phyloP scores from a whole-genome alignment of 2,329 filamentous ascomycete species.

The Akanthomyces dipterigenus region DNA sequence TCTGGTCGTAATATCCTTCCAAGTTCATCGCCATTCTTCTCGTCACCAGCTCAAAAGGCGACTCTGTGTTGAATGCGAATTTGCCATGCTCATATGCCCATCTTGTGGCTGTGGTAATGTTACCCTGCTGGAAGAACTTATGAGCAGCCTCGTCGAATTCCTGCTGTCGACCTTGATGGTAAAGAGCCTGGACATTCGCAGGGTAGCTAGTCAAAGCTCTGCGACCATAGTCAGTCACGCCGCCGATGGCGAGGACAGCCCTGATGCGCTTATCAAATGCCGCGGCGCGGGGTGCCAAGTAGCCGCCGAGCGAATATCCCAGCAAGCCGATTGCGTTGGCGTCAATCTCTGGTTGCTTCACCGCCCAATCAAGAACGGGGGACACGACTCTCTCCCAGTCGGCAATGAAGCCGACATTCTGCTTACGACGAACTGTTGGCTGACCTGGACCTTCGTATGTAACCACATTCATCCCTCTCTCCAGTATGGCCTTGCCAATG shows the following conservation, averaged over 20 bases:
- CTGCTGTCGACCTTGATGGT: constrained; percentile 11
- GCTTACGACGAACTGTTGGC: constrained; percentile 31
- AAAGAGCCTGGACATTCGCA: not conserved
- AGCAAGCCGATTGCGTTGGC: constrained; percentile 27
- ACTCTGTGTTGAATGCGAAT: constrained; percentile 20
- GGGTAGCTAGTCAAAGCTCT: constrained; percentile 3
- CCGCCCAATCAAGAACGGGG: constrained; percentile 32
- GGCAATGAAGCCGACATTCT: constrained; percentile 36
- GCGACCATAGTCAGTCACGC: constrained; percentile 25
- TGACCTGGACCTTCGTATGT: constrained; percentile 42
- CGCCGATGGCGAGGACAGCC: constrained; percentile 33
- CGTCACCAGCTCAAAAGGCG: constrained; percentile 17
- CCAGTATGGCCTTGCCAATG: constrained; percentile 25
- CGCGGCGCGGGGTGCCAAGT: constrained; percentile 32
- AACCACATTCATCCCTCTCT: constrained; percentile 35
- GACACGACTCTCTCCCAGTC: constrained; percentile 37
- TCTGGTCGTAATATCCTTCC: constrained; percentile 18
- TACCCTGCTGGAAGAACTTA: not conserved
- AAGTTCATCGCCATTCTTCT: constrained; percentile 14
- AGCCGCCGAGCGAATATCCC: constrained; percentile 36
- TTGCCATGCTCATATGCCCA: constrained; percentile 21
- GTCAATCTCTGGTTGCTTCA: constrained; percentile 23
- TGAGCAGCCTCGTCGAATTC: constrained; percentile 16
- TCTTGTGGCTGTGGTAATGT: constrained; percentile 10
- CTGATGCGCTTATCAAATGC: constrained; percentile 36